Base-by-base conservation (phyloP, 495 filamentous ascomycete genomes). In the Penicillium canescens region DNA sequence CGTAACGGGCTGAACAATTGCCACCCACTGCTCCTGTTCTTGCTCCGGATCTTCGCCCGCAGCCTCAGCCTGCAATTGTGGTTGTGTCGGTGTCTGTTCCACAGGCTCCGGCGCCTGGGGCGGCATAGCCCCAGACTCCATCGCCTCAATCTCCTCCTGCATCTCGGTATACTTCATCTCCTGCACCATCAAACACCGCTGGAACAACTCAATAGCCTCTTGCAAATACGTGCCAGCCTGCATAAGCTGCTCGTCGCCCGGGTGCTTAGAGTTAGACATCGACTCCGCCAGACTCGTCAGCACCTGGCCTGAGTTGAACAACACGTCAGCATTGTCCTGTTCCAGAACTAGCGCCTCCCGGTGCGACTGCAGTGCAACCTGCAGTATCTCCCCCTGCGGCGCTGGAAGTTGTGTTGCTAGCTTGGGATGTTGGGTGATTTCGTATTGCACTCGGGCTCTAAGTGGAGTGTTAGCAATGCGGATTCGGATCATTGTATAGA, bases 271-370 rank as follows among this genome's bases (percentile, higher is more conserved):
- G 37, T 85, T 81, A 2, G 76, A 67, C 4, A 85, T 62, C 3
- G 67, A 69, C 67, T 90, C 86, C 6, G 81, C 83, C 20, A 89
- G 65, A 57, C 82, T 85, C 3, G 80, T 84, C 14, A 88, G 72
- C 9, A 88, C 82, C 69, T 89, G 86, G 9, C 75, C 82, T 9
- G 80, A 86, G 61, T 90, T 90, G 74, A 88, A 90, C 9, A 87
- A 68, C 9, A 77, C 74, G 68, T 90, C 84, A 3, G 84, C 70
- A 69, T 86, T 87, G 21, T 84, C 75, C 55, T 81, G 75, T 26
- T 85, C 73, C 44, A 90, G 65, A 5, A 54, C 59, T 11, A 88
- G 65, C 3, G 86, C 86, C 49, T 75, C 74, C 45, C 79, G 74
- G 65, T 87, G 84, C 0, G 85, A 86, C 33, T 80, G 73, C 36